Base-by-base conservation (phyloP, 495 filamentous ascomycete genomes). In the Xylaria nigripes region DNA sequence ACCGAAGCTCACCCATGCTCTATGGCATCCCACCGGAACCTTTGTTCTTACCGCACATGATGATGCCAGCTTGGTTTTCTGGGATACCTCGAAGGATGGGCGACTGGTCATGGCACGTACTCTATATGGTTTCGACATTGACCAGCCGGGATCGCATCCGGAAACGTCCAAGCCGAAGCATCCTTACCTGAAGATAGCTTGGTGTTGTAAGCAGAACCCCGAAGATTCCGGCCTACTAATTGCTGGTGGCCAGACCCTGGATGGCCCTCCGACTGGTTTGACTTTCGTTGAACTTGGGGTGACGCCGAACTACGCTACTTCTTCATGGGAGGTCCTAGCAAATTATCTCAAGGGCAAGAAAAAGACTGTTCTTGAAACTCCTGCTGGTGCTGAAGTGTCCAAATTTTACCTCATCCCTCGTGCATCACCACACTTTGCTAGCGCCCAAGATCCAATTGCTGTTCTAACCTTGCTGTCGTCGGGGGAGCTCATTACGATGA, bases 1-100 rank as follows among this genome's bases (percentile, higher is more conserved):
- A 53, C 92, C 92, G 9, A 77, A 74, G 46, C 67, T 98, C 54
- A 86, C 79, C 1, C 84, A 90, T 51, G 91, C 86, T 0, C 61
- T 89, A 32, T 98, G 93, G 93, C 93, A 98, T 71, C 93, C 93
- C 1, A 94, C 90, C 23, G 93, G 93, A 0, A 93, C 87, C 0
- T 98, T 97, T 61, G 69, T 96, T 36, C 66, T 91, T 49, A 95
- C 88, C 0, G 85, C 86, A 10, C 86, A 97, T 61, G 91, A 96
- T 56, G 92, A 97, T 65, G 84, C 84, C 3, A 92, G 85, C 55
- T 64, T 98, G 29, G 93, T 92, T 0, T 82, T 97, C 47, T 98
- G 94, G 94, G 94, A 97, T 72, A 51, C 48, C 22, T 72, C 86
- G 2, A 94, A 90, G 58, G 94, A 96, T 63, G 93, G 90, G 8